Conservation (phyloP, 805 yeast species). For the Wickerhamiella galacta region DNA sequence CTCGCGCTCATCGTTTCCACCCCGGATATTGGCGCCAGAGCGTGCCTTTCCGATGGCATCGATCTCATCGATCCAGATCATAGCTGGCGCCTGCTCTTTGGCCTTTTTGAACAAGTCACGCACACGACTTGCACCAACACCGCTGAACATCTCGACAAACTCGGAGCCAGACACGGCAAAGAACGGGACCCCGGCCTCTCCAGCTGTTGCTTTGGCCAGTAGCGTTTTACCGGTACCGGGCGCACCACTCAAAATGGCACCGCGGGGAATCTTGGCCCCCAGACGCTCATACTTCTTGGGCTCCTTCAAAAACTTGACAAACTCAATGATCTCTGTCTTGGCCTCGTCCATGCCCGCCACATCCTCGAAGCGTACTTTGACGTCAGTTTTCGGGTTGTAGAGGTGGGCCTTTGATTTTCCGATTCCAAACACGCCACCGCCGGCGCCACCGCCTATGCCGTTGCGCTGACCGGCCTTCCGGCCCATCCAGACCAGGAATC, state of each 20-base stretch:
- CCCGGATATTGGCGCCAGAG: slow-evolving; percentile 35
- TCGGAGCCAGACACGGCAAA: slow-evolving; percentile 85
- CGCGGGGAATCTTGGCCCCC: slow-evolving; percentile 91
- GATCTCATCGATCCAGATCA: slow-evolving; percentile 83
- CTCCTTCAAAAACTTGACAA: slow-evolving; percentile 72
- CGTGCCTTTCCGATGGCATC: slow-evolving; percentile 90
- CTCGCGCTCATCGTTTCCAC: slow-evolving; percentile 86
- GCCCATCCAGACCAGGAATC: slow-evolving; percentile 57
- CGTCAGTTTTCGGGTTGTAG: slow-evolving; percentile 69
- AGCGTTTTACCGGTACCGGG: slow-evolving; percentile 96
- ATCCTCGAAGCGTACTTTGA: slow-evolving; percentile 67
- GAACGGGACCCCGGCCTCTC: slow-evolving; percentile 92
- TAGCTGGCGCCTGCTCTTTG: slow-evolving; percentile 76
- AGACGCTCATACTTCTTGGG: slow-evolving; percentile 71
- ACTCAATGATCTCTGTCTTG: slow-evolving; percentile 88
- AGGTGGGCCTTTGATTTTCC: slow-evolving; percentile 67
- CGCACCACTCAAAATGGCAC: slow-evolving; percentile 86
- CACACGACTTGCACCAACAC: slow-evolving; percentile 91
- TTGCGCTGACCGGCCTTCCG: slow-evolving; percentile 27
- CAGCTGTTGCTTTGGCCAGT: slow-evolving; percentile 88
- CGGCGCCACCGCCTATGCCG: slow-evolving; percentile 35
- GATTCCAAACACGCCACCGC: slow-evolving; percentile 56
- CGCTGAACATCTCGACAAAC: slow-evolving; percentile 93
- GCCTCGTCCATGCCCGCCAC: slow-evolving; percentile 95
- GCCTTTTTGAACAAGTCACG: slow-evolving; percentile 86